Conservation (phyloP, 805 yeast species). For the Blastobotrys terrestris region DNA sequence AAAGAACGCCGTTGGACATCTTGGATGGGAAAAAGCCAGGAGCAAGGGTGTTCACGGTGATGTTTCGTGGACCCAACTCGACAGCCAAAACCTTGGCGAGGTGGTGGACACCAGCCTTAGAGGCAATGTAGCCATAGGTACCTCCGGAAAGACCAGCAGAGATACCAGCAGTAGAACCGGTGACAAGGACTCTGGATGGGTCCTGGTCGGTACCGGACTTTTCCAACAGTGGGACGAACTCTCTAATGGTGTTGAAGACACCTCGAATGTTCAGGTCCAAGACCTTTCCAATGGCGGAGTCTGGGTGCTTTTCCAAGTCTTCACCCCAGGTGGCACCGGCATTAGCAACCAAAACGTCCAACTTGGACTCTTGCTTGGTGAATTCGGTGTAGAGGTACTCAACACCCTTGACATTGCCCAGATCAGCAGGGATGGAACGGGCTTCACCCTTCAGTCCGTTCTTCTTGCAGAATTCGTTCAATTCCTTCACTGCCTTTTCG, state of each 20-base stretch:
- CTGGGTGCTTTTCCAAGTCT: conserved; percentile 53
- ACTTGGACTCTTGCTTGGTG: conserved; percentile 34
- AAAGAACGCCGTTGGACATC: conserved; percentile 63
- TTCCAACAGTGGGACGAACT: conserved; percentile 52
- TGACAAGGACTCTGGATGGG: conserved; percentile 59
- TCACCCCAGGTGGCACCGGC: conserved; percentile 83
- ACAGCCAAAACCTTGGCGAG: conserved; percentile 56
- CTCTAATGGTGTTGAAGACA: conserved; percentile 60
- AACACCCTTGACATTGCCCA: conserved; percentile 45
- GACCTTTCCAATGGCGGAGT: conserved; percentile 55
- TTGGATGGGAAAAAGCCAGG: conserved; percentile 76
- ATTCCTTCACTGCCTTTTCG: conserved; percentile 43
- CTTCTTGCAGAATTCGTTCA: conserved; percentile 25
- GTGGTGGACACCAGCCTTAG: conserved; percentile 71
- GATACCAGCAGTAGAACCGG: conserved; percentile 60
- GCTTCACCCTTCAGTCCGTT: conserved; percentile 32
- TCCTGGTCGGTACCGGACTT: conserved; percentile 47
- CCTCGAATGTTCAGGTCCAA: conserved; percentile 59
- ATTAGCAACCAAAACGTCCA: conserved; percentile 64
- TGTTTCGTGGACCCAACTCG: conserved; percentile 59
- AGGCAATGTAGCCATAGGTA: conserved; percentile 64
- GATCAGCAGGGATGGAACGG: conserved; percentile 51
- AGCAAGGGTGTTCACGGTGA: conserved; percentile 64
- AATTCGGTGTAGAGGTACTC: conserved; percentile 40
- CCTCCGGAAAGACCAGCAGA: conserved; percentile 40